Base-by-base conservation (phyloP, 83 land plant species). In the Diphasiastrum complanatum region DNA sequence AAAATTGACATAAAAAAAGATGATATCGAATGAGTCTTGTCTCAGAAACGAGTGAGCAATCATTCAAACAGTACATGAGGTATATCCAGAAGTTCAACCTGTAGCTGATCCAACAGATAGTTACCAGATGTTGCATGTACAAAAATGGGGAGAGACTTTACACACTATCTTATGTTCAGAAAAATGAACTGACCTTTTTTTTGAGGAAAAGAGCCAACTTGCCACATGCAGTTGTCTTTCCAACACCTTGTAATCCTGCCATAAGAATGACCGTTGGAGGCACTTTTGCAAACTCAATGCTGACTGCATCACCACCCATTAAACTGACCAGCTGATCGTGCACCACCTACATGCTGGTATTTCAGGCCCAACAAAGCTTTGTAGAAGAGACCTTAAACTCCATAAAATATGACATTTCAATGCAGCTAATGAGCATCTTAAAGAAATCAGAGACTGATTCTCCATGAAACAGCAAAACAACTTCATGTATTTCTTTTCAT, bases 181-280 rank as follows among this genome's bases (percentile, higher is more conserved):
- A n/a, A n/a, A n/a, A n/a, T n/a, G n/a, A 47, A 24, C 33, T 6
- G 46, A 85, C 97, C 81, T 77, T 89, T 52, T 95, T 95, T 80
- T 95, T 89, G 45, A 86, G 78, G 64, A 82, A 95, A n/a, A 80
- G 58, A 18, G 99, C 99, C 51, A 95, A 65, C 66, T 95, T 95
- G 24, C 90, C 99, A 71, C 93, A 84, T 52, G 86, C 99, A 51
- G 99, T 89, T 30, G 99, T 95, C 71, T 95, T 95, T 61, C 99
- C 99, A 64, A 95, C 99, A 65, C 99, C 99, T 65, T 95, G 99
- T 19, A 95, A 65, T 38, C 99, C 99, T 32, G 99, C 99, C 82
- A 95, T 75, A 22, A 95, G 70, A 38, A 95, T 84, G 16, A 89
- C 87, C 11, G 97, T 95, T 20, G 99, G 93, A 12, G 79, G 73